Base-by-base conservation (phyloP, 2,329 filamentous ascomycete species). In the Beauveria sp. region DNA sequence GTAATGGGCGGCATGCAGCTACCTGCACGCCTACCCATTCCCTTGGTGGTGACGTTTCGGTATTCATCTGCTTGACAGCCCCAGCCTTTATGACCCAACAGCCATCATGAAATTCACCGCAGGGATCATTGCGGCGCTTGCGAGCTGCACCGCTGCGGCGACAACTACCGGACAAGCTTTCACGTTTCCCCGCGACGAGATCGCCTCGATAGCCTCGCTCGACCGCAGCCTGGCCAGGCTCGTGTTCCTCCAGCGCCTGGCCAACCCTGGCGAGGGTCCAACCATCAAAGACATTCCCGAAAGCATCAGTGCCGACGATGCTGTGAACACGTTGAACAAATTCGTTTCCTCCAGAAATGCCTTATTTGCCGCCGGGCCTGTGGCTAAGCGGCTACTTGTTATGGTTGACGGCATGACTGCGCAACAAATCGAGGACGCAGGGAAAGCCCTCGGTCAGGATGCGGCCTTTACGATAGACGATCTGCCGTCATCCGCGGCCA, bases 181-280 rank as follows among this genome's bases (percentile, higher is more conserved):
- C 71, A 75, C 86, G 61, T 74, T 85, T 55, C 75, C 72, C 59
- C 63, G 67, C 61, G 66, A 67, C 63, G 68, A 70, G 48, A 65
- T 67, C 52, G 67, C 69, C 47, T 66, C 72, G 37, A 67, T 75
- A 52, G 73, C 79, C 56, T 75, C 76, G 51, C 71, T 85, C 66
- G 77, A 81, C 54, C 77, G 79, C 66, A 77, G 80, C 70, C 74
- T 84, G 69, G 82, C 80, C 62, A 78, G 82, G 68, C 77, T 86
- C 63, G 77, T 88, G 67, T 71, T 87, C 53, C 78, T 85, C 14
- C 83, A 85, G 69, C 80, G 84, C 56, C 72, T 85, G 62, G 77
- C 77, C 20, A 74, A 76, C 60, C 71, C 75, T 40, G 74, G 77
- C 67, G 77, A 77, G 68, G 80, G 77, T 64, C 77, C 79, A 65